Evolutionary conservation across 495 filamentous ascomycete genomes (phyloP), one percentile per base, ranked within the genome.

Genomic region (Xeromyces bisporus): DNA sequence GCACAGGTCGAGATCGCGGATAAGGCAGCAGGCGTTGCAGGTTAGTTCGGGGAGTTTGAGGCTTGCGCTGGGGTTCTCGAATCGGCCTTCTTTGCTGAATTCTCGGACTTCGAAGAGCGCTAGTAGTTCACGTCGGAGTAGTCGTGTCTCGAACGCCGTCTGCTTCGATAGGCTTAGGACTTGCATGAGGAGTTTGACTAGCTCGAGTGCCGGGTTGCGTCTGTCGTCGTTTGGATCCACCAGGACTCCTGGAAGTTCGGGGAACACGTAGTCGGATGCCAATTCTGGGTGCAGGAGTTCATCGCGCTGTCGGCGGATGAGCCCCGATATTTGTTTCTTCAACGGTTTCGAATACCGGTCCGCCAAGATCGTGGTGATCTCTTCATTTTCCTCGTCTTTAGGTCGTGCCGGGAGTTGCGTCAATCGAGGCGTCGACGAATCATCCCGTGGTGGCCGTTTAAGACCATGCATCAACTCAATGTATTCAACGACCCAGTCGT

Each of bases 401-500:
- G 50, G 50, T 16, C 62, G 42, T 35, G 46, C 58, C 10, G 62
- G 61, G 31, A 73, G 69, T 46, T 94, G 87, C 0, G 89, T 96
- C 32, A 75, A 58, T 18, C 91, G 73, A 7, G 75, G 78, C 2
- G 77, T 84, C 1, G 62, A 60, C 0, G 53, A 50, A 33, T 60
- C 35, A 10, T 60, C 53, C 29, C 48, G 52, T 17, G 60, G 58
- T 6, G 77, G 81, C 6, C 67, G 68, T 50, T 93, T 94, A 37
- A 80, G 60, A 20, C 63, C 52, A 45, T 94, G 82, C 86, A 99
- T 94, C 30, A 93, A 64, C 40, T 93, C 77, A 40, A 96, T 80
- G 56, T 93, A 94, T 50, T 94, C 85, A 27, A 93, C 70, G 10
- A 93, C 67, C 79, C 83, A 92, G 43, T 94, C 76, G 41, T 85